A percentile compares a stretch with the other conserved stretches of the same genome.
phyloP scores from a whole-genome alignment of 371 early-diverging fungal genomes.

The Lichtheimia corymbifera region DNA sequence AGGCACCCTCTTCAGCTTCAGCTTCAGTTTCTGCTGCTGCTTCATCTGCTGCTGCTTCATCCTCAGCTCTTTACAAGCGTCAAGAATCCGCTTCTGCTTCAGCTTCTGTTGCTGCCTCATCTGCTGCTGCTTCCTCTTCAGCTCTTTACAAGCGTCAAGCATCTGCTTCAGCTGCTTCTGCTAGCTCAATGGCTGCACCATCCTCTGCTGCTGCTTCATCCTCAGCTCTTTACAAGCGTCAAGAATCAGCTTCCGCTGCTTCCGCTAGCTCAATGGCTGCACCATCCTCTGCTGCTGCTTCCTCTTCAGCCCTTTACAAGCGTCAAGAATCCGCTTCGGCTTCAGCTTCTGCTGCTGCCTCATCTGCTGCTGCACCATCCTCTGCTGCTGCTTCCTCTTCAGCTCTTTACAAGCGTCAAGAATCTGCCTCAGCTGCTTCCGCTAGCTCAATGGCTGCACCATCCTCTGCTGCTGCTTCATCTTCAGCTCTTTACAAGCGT shows the following conservation, averaged over 20 bases:
- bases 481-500: constrained; percentile 4
- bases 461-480: background rate
- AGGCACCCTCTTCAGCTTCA: background rate
- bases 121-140: constrained; percentile 2
- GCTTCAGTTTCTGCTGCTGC: background rate
- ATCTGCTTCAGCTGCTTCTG: background rate
- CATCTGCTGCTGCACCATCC: constrained; percentile 3
- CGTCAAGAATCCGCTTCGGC: constrained; percentile 7
- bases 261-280: background rate
- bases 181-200: background rate
- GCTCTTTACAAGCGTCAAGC: background rate
- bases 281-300: background rate
- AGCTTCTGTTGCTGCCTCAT: background rate
- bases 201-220: background rate
- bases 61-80: constrained; percentile 6
- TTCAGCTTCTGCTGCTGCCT: constrained; percentile 2
- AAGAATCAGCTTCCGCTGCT: background rate
- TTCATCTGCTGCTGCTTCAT: background rate
- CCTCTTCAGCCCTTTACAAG: background rate
- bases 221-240: background rate
- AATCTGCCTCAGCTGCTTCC: constrained; percentile 5
- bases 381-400: background rate
- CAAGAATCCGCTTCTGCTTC: constrained; percentile 2
- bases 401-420: constrained; percentile 5
- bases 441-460: background rate